A percentile compares a stretch with the other conserved stretches of the same genome.
Conservation (phyloP, 2,329 filamentous ascomycete genomes). For the Arthroderma uncinatum region DNA sequence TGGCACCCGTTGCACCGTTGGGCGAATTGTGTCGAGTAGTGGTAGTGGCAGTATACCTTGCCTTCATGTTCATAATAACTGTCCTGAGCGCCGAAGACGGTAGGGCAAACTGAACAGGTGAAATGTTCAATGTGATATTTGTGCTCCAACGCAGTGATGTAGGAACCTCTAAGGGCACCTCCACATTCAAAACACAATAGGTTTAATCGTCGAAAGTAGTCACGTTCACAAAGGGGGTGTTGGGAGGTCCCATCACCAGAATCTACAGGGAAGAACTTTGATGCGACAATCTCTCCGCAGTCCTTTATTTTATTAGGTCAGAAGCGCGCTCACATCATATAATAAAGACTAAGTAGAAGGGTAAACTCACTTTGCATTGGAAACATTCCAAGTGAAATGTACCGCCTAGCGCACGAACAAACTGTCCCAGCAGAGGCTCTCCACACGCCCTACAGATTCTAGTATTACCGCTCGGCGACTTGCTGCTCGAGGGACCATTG, state of each 20-base stretch:
- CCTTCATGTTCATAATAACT: constrained; percentile 98
- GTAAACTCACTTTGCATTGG: constrained; percentile 69
- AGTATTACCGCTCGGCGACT: constrained; percentile 28
- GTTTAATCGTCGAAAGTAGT: constrained; percentile 89
- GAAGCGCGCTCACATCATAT: constrained; percentile 8
- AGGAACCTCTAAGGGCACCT: constrained; percentile 84
- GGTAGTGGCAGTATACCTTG: constrained; percentile 94
- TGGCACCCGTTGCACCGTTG: constrained; percentile 95
- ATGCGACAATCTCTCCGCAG: constrained; percentile 91
- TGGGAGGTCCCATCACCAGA: constrained; percentile 72
- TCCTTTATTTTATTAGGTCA: constrained; percentile 48
- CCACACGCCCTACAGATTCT: constrained; percentile 75
- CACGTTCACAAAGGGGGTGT: constrained; percentile 93
- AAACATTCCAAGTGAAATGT: constrained; percentile 98
- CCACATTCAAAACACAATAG: constrained; percentile 87
- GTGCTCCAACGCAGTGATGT: constrained; percentile 92
- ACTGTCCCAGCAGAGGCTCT: constrained; percentile 81
- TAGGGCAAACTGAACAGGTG: constrained; percentile 91
- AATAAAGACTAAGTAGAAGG: background rate
- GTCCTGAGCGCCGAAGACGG: constrained; percentile 95
- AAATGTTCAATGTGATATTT: constrained; percentile 99
- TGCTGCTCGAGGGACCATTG: constrained; percentile 25
- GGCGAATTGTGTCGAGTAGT: constrained; percentile 95
- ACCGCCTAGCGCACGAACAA: constrained; percentile 82
- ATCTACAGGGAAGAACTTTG: constrained; percentile 96